Conservation (phyloP, 2,329 filamentous ascomycete species). For the Phaeophleospora eucalypticola region DNA sequence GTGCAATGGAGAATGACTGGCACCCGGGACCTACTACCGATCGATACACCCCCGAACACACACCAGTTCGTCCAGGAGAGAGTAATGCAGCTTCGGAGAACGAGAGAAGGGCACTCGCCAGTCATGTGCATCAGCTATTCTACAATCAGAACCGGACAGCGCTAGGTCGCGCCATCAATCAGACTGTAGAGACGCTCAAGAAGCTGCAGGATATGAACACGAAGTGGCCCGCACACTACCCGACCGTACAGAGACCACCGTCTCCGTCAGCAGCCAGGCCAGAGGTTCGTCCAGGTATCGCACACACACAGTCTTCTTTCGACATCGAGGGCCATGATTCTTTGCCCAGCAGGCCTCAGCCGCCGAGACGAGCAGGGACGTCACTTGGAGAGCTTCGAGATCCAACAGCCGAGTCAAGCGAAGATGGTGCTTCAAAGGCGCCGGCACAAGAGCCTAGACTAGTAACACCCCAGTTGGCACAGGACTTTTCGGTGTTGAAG, state of each 20-base stretch:
- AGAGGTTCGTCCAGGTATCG: conserved; percentile 58
- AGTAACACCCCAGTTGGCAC: conserved; percentile 85
- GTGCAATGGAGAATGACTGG: conserved; percentile 53
- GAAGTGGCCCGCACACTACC: conserved; percentile 92
- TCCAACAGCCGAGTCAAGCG: conserved; percentile 61
- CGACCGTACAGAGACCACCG: conserved; percentile 67
- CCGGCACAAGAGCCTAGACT: conserved; percentile 71
- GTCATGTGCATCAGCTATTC: conserved; percentile 86
- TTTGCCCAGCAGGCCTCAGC: conserved; percentile 46
- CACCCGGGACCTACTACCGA: conserved; percentile 55
- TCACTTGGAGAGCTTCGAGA: conserved; percentile 59
- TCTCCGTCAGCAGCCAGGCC: conserved; percentile 40
- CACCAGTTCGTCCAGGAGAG: conserved; percentile 48
- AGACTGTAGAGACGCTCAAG: conserved; percentile 78
- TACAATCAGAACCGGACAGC: conserved; percentile 89
- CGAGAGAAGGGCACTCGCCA: conserved; percentile 66
- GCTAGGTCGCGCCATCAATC: conserved; percentile 81
- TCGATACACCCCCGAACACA: conserved; percentile 54
- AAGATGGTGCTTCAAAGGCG: conserved; percentile 55
- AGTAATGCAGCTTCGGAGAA: conserved; percentile 52
- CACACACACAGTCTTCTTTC: conserved; percentile 60
- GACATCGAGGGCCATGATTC: conserved; percentile 42
- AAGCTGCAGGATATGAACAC: conserved; percentile 84
- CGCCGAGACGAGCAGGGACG: conserved; percentile 67
- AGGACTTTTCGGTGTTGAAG: conserved; percentile 94